These are phyloP conservation scores for Amoeboaphelidium occidentale DNA, from an alignment of 371 early-diverging fungal species.

Conservation along the genomic window DNA sequence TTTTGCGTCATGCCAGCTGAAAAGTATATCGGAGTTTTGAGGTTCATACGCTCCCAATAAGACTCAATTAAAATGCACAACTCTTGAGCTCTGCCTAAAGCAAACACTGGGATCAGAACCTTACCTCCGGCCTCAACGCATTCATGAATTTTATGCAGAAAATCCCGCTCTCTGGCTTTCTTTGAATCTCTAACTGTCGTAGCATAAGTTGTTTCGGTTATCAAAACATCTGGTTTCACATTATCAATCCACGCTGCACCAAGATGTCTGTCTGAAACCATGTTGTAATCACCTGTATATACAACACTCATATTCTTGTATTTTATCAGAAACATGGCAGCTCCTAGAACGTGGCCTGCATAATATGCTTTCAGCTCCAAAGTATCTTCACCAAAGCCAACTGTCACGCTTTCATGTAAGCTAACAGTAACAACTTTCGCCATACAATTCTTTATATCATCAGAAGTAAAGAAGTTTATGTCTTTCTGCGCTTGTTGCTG, in stretches of 20 bases:
- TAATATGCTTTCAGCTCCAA: conserved; percentile 76
- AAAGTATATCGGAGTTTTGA: conserved; percentile 70
- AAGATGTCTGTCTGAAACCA: conserved; percentile 85
- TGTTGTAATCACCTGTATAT: conserved; percentile 96
- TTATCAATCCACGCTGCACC: conserved; percentile 83
- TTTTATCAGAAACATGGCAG: conserved; percentile 79
- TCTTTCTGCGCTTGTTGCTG: conserved; percentile 50
- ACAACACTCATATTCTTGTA: conserved; percentile 23
- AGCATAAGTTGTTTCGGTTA: conserved; percentile 89
- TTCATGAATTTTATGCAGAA: conserved; percentile 66
- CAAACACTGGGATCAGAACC: conserved; percentile 87
- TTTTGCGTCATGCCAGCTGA: conserved; percentile 77
- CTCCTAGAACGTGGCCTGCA: conserved; percentile 96
- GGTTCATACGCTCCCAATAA: conserved; percentile 81
- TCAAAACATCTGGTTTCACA: conserved; percentile 63
- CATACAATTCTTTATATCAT: conserved; percentile 66
- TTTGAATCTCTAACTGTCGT: conserved; percentile 85
- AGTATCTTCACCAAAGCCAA: conserved; percentile 29
- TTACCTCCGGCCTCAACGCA: conserved; percentile 70
- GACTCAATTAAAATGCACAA: conserved; percentile 77
- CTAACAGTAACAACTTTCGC: conserved; percentile 69
- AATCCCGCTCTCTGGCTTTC: conserved; percentile 69
- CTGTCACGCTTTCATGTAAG: conserved; percentile 59
- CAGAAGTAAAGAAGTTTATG: conserved; percentile 47
- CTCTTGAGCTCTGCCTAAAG: conserved; percentile 88